These are phyloP conservation scores for Diaporthe citriasiana DNA, from an alignment of 2,329 filamentous ascomycete genomes.

Conservation along the genomic window DNA sequence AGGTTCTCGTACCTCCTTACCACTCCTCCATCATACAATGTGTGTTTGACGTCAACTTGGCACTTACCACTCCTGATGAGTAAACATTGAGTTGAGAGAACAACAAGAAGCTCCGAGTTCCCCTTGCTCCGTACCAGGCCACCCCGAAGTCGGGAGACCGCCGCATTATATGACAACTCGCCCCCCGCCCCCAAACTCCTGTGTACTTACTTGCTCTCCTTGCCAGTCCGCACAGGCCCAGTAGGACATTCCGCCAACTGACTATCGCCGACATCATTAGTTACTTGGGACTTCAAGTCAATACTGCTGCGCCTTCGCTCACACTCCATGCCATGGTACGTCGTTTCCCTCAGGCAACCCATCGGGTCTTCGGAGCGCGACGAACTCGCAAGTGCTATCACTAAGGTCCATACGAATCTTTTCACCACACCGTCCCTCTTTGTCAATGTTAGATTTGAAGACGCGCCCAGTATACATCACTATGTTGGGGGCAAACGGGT, in stretches of 20 bases:
- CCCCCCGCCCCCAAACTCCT: too few species aligned
- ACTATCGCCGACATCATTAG: neutral
- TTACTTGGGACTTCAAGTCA: too few species aligned
- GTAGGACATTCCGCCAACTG: neutral
- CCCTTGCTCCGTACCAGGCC: neutral
- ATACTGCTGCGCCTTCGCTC: neutral
- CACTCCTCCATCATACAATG: too few species aligned
- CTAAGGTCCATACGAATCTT: conserved; percentile 20
- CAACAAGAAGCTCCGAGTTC: neutral
- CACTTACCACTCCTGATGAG: too few species aligned
- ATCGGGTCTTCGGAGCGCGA: conserved; percentile 22
- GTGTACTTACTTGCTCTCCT: too few species aligned
- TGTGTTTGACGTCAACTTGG: too few species aligned
- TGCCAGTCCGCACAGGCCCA: neutral
- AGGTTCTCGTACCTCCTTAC: too few species aligned
- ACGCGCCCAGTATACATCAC: neutral
- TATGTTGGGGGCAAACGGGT: conserved; percentile 31
- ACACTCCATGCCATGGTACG: conserved; percentile 27
- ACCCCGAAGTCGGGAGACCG: neutral
- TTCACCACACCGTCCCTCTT: conserved; percentile 34
- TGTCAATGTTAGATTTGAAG: conserved; percentile 30
- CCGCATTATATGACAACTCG: neutral
- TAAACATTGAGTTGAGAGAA: too few species aligned
- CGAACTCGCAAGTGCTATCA: conserved; percentile 32
- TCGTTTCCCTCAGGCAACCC: conserved; percentile 8